These are phyloP conservation scores for Letharia columbiana DNA, from an alignment of 495 filamentous ascomycete species.

Conservation along the genomic window DNA sequence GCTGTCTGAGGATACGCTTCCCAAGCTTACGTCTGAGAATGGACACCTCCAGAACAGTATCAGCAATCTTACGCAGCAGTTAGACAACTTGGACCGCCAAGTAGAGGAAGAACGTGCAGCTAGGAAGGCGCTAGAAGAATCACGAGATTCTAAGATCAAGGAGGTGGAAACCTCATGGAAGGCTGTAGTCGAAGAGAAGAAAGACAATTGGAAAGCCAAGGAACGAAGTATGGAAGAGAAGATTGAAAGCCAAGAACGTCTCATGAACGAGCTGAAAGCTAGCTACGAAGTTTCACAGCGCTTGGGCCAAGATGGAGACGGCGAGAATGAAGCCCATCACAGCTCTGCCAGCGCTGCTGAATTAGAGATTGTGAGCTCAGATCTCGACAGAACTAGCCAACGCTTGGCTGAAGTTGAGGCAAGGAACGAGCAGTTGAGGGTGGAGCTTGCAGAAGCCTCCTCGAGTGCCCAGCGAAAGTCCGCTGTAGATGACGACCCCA, in stretches of 20 bases:
- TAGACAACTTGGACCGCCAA: constrained; percentile 74
- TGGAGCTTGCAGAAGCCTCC: constrained; percentile 82
- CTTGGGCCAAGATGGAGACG: constrained; percentile 62
- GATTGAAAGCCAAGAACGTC: constrained; percentile 82
- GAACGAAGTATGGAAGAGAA: constrained; percentile 89
- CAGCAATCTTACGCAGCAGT: constrained; percentile 73
- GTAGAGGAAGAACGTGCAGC: constrained; percentile 65
- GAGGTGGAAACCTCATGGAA: constrained; percentile 87
- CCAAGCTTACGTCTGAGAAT: constrained; percentile 79
- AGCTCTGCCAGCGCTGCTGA: constrained; percentile 73
- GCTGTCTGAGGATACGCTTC: constrained; percentile 79
- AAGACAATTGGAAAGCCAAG: constrained; percentile 92
- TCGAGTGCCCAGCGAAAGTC: constrained; percentile 59
- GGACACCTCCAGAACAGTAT: constrained; percentile 74
- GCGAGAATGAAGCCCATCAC: constrained; percentile 44
- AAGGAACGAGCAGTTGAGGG: constrained; percentile 83
- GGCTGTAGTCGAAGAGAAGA: constrained; percentile 87
- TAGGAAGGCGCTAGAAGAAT: constrained; percentile 65
- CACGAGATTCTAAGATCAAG: constrained; percentile 65
- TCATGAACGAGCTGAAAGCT: constrained; percentile 90
- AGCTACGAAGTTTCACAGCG: constrained; percentile 95
- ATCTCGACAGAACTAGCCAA: constrained; percentile 81
- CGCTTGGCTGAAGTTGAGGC: constrained; percentile 86
- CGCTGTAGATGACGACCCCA: constrained; percentile 71
- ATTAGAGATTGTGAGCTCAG: constrained; percentile 83